Conservation (phyloP, 1,284 basidiomycete genomes). For the Papiliotrema laurentii region DNA sequence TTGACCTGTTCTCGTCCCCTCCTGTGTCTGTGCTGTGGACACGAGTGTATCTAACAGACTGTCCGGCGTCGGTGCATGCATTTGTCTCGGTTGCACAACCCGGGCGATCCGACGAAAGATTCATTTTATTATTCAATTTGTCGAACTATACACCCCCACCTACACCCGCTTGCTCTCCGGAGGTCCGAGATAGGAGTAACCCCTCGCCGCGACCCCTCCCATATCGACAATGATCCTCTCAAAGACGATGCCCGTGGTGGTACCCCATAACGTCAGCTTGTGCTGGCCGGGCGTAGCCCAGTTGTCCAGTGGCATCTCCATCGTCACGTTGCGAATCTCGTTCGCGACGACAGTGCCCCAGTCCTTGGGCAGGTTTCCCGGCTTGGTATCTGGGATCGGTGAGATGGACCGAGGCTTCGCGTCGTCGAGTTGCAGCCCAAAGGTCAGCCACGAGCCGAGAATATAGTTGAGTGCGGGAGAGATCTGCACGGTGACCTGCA, state of each 20-base stretch:
- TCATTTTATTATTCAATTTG: too few relatives aligned
- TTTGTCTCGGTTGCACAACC: too few relatives aligned
- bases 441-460: too few relatives aligned
- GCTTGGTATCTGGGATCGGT: background rate
- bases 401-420: background rate
- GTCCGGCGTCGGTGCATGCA: too few relatives aligned
- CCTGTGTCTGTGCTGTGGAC: too few relatives aligned
- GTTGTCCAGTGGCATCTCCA: constrained; percentile 7
- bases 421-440: background rate
- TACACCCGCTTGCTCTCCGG: constrained; percentile 25
- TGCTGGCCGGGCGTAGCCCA: constrained; percentile 19
- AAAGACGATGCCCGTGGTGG: constrained; percentile 34
- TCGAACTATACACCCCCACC: too few relatives aligned
- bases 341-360: constrained; percentile 25
- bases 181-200: constrained; percentile 31
- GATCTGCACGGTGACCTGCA: too few relatives aligned
- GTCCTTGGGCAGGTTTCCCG: background rate
- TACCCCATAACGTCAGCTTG: constrained; percentile 27
- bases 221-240: constrained; percentile 35
- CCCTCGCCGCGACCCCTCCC: constrained; percentile 26
- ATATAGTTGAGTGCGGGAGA: too few relatives aligned
- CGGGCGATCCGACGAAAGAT: too few relatives aligned
- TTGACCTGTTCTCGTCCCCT: too few relatives aligned
- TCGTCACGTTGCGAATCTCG: constrained; percentile 24
- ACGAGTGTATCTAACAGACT: too few relatives aligned